Evolutionary conservation across 2,329 filamentous ascomycete genomes (phyloP).

Genomic region (Curvularia spicifera): DNA sequence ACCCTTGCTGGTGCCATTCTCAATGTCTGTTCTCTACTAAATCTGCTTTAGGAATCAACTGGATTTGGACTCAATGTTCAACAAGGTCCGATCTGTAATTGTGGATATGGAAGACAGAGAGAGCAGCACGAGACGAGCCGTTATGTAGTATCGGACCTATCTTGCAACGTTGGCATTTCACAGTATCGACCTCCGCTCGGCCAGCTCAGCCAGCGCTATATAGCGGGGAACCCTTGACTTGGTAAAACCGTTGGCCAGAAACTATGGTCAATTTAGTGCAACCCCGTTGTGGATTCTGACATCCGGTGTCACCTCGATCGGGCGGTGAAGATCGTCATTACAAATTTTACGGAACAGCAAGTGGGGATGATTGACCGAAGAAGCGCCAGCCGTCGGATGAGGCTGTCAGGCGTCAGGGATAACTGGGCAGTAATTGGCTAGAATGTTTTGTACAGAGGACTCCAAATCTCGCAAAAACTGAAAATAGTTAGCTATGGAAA

Average conservation of each 20-base stretch:
- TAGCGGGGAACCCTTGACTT: constrained; percentile 8
- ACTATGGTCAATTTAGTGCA: background rate
- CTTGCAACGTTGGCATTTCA: background rate
- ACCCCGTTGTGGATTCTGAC: background rate
- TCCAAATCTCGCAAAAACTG: background rate
- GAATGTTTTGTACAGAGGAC: background rate
- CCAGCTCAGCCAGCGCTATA: background rate
- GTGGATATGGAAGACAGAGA: background rate
- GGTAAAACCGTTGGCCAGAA: background rate
- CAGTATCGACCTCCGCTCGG: background rate
- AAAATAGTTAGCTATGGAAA: background rate
- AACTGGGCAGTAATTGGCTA: background rate
- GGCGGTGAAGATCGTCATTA: constrained; percentile 6
- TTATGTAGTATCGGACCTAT: constrained; percentile 6
- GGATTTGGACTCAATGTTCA: background rate
- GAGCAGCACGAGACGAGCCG: background rate
- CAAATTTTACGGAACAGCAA: background rate
- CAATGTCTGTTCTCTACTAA: background rate
- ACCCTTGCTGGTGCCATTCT: constrained; percentile 4
- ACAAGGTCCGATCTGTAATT: background rate
- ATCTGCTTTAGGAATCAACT: background rate
- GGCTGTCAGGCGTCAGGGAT: background rate
- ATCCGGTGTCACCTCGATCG: background rate
- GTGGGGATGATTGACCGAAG: background rate
- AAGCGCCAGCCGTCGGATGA: constrained; percentile 1